These are phyloP conservation scores for Citrullus colocynthis DNA, from an alignment of 306 rosid species.

Conservation along the genomic window DNA sequence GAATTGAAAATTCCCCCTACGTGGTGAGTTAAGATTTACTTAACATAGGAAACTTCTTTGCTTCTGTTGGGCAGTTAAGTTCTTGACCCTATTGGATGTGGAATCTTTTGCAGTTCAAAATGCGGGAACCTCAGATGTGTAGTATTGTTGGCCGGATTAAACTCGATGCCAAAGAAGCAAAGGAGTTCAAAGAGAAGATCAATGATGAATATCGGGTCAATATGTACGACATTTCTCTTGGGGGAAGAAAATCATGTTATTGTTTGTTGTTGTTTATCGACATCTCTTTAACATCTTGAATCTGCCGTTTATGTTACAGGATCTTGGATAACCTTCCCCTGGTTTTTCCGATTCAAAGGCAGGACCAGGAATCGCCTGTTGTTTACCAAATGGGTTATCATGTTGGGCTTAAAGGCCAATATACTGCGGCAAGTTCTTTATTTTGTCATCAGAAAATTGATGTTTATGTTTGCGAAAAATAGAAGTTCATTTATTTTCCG, in stretches of 20 bases:
- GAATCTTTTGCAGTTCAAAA: slow-evolving; percentile 61
- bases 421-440: slow-evolving; percentile 44
- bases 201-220: slow-evolving; percentile 91
- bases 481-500: slow-evolving; percentile 10
- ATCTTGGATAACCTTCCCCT: slow-evolving; percentile 92
- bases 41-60: neutral
- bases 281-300: slow-evolving; percentile 2
- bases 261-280: neutral
- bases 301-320: slow-evolving; percentile 32
- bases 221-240: slow-evolving; percentile 33
- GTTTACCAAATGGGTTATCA: slow-evolving; percentile 81
- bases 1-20: slow-evolving; percentile 86
- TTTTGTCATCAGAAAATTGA: slow-evolving; percentile 3
- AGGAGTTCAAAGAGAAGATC: slow-evolving; percentile 89
- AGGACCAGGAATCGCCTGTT: slow-evolving; percentile 58
- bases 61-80: neutral
- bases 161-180: slow-evolving; percentile 68
- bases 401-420: slow-evolving; percentile 84
- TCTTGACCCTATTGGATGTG: slow-evolving; percentile 11
- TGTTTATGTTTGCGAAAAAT: neutral
- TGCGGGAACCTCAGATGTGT: slow-evolving; percentile 92
- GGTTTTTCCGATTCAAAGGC: slow-evolving; percentile 64
- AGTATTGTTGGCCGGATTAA: slow-evolving; percentile 38
- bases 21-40: slow-evolving; percentile 41
- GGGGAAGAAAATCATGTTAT: neutral